These are phyloP conservation scores for Fusarium coffeatum DNA, from an alignment of 2,329 filamentous ascomycete genomes.

Conservation along the genomic window DNA sequence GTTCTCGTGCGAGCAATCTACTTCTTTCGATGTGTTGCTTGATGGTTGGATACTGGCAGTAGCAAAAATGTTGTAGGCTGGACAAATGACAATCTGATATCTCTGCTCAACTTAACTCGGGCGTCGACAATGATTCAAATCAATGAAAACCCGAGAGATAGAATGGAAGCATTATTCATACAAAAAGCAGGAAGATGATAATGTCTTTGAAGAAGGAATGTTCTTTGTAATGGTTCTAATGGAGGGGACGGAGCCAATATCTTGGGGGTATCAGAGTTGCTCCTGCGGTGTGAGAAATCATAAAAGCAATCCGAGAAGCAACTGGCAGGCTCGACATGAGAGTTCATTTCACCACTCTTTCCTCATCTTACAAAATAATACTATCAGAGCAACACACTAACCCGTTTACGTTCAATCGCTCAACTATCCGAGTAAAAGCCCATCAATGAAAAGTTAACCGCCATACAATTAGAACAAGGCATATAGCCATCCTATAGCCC, in stretches of 20 bases:
- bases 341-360: background rate
- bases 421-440: background rate
- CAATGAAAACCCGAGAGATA: background rate
- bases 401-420: background rate
- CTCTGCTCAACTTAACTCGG: background rate
- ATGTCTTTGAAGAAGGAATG: background rate
- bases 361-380: background rate
- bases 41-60: background rate
- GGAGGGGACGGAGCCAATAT: background rate
- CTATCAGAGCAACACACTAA: constrained; percentile 7
- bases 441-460: background rate
- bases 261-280: constrained; percentile 36
- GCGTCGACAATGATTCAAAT: constrained; percentile 1
- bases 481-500: background rate
- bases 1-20: background rate
- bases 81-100: background rate
- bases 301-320: background rate
- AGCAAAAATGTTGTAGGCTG: background rate
- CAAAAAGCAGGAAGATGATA: background rate
- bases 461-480: background rate
- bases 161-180: constrained; percentile 4
- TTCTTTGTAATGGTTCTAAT: constrained; percentile 4
- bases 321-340: background rate
- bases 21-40: background rate
- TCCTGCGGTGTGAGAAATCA: constrained; percentile 23